A percentile compares a stretch with the other conserved stretches of the same genome.
Evolutionary conservation across 768 basidiomycete species (phyloP).

Genomic region (Chalciporus sphaerocephalus): DNA sequence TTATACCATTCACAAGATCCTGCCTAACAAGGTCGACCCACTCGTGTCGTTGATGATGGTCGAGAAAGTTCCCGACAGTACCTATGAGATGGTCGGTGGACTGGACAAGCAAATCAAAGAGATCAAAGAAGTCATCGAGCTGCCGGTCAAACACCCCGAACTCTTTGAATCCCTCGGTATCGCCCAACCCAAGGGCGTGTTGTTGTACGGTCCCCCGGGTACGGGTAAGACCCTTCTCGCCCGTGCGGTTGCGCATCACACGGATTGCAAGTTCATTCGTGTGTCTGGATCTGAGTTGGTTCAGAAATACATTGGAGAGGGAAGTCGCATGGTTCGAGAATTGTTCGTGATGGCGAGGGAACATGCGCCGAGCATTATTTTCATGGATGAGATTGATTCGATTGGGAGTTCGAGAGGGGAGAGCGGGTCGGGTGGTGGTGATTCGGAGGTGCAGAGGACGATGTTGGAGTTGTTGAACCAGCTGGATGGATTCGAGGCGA

Average conservation of each 20-base stretch:
- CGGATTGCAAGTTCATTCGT: constrained; percentile 96
- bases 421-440: constrained; percentile 69
- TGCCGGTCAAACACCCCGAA: constrained; percentile 97
- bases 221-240: constrained; percentile 96
- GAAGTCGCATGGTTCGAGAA: constrained; percentile 93
- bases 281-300: constrained; percentile 93
- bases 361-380: constrained; percentile 96
- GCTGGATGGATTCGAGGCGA: constrained; percentile 81
- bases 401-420: constrained; percentile 93
- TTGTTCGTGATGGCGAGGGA: constrained; percentile 98
- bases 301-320: constrained; percentile 98
- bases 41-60: constrained; percentile 99
- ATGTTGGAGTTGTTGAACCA: constrained; percentile 90
- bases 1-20: constrained; percentile 93
- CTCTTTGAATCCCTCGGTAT: constrained; percentile 95
- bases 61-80: constrained; percentile 98
- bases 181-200: constrained; percentile 93
- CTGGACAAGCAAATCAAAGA: constrained; percentile 98
- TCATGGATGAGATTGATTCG: constrained; percentile 99
- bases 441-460: constrained; percentile 86
- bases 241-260: constrained; percentile 94
- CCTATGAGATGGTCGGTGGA: constrained; percentile 99
- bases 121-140: constrained; percentile 97
- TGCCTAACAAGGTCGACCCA: constrained; percentile 97
- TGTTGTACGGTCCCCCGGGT: constrained; percentile 93